Percentiles rank a stretch among this genome's conserved stretches.
Conservation (phyloP, 2,329 filamentous ascomycete genomes). For the Aspergillus glaucus region DNA sequence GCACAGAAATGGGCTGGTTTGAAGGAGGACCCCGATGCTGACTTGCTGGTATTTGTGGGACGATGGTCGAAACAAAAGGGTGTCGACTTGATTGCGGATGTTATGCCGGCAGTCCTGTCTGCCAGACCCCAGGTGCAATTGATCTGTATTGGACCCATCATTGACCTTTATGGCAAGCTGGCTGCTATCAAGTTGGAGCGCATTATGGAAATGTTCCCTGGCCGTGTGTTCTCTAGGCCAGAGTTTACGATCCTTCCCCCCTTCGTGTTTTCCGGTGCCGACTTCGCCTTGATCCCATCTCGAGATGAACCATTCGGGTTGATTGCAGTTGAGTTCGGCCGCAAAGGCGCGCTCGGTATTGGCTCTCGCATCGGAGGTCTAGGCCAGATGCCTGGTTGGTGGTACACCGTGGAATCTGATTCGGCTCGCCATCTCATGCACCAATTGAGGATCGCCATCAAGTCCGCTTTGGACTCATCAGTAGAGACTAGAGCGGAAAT, state of each 20-base stretch:
- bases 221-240: constrained; percentile 60
- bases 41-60: constrained; percentile 63
- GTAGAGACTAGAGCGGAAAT: constrained; percentile 53
- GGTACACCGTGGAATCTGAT: constrained; percentile 62
- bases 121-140: constrained; percentile 55
- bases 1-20: constrained; percentile 64
- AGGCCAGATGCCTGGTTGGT: constrained; percentile 65
- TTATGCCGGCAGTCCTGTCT: constrained; percentile 58
- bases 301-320: constrained; percentile 64
- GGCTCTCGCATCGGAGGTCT: constrained; percentile 61
- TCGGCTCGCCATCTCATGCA: constrained; percentile 57
- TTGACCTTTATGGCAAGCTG: constrained; percentile 63
- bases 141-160: constrained; percentile 58
- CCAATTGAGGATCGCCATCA: constrained; percentile 60
- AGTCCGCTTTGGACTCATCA: constrained; percentile 55
- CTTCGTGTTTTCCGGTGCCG: constrained; percentile 61
- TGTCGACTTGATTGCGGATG: constrained; percentile 61
- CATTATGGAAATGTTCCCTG: constrained; percentile 61
- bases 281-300: constrained; percentile 63
- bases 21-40: constrained; percentile 54
- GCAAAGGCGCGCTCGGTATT: constrained; percentile 62
- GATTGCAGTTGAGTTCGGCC: constrained; percentile 62
- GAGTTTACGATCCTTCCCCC: constrained; percentile 61
- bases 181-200: constrained; percentile 58
- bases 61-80: constrained; percentile 66